phyloP scores from a whole-genome alignment of 2,329 filamentous ascomycete species.

The Pseudocercospora eumusae region DNA sequence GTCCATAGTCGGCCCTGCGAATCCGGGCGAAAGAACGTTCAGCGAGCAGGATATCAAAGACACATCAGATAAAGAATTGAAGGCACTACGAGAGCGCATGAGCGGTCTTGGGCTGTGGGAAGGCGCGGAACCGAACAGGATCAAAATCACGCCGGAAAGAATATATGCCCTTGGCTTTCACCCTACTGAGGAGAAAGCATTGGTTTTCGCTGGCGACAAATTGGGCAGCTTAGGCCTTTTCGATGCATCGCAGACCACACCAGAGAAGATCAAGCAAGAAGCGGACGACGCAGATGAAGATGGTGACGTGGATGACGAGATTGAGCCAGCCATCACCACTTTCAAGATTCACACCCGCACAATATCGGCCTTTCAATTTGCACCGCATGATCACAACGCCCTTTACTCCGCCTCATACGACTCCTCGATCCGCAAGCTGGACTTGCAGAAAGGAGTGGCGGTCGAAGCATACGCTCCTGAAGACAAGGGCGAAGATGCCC shows the following conservation, averaged over 20 bases:
- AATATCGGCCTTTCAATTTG: slow-evolving; percentile 80
- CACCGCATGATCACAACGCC: slow-evolving; percentile 69
- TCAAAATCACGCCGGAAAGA: slow-evolving; percentile 86
- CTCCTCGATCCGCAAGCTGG: slow-evolving; percentile 83
- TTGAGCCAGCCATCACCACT: slow-evolving; percentile 78
- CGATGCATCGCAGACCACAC: slow-evolving; percentile 73
- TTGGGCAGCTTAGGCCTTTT: slow-evolving; percentile 87
- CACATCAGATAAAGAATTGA: slow-evolving; percentile 74
- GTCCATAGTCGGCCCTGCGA: slow-evolving; percentile 68
- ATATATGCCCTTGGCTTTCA: slow-evolving; percentile 89
- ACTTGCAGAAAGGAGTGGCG: slow-evolving; percentile 76
- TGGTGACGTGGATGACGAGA: slow-evolving; percentile 62
- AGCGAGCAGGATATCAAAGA: slow-evolving; percentile 78
- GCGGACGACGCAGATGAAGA: slow-evolving; percentile 66
- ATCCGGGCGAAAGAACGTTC: slow-evolving; percentile 82
- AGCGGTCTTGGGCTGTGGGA: slow-evolving; percentile 76
- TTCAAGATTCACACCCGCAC: slow-evolving; percentile 89
- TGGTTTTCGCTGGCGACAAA: slow-evolving; percentile 94
- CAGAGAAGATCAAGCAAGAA: slow-evolving; percentile 47
- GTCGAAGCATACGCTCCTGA: slow-evolving; percentile 77
- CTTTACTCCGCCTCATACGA: slow-evolving; percentile 90
- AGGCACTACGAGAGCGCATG: slow-evolving; percentile 74
- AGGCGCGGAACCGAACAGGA: slow-evolving; percentile 77
- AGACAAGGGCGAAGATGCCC: slow-evolving; percentile 69
- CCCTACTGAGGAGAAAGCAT: slow-evolving; percentile 77